Conservation (phyloP, 805 yeast species). For the Ogataea neopini region DNA sequence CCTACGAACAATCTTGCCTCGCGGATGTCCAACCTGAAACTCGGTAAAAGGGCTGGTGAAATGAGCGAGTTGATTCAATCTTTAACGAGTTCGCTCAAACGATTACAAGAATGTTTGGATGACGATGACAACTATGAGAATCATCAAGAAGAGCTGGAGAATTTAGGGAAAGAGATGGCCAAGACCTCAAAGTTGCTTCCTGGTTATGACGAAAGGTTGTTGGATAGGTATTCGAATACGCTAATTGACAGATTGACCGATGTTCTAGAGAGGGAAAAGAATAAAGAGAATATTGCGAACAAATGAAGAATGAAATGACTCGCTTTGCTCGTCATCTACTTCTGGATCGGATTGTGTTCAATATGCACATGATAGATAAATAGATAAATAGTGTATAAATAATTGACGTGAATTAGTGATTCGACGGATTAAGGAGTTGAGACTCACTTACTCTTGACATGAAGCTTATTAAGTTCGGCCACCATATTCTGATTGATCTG, state of each 20-base stretch:
- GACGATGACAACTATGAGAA: constrained; percentile 5
- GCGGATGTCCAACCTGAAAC: constrained; percentile 16
- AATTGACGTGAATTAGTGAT: no score
- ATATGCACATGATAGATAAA: constrained; percentile 5
- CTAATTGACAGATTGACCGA: constrained; percentile 13
- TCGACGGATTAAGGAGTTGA: no score
- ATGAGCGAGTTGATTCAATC: constrained; percentile 3
- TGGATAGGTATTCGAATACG: constrained; percentile 18
- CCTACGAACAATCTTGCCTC: constrained; percentile 13
- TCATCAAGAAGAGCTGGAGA: background rate
- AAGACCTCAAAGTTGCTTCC: constrained; percentile 23
- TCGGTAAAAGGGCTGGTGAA: constrained; percentile 9
- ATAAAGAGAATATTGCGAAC: constrained; percentile 21
- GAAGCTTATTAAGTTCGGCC: constrained; percentile 24
- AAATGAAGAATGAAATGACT: constrained; percentile 1
- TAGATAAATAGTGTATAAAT: constrained; percentile 9
- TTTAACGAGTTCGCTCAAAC: constrained; percentile 10
- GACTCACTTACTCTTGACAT: constrained; percentile 10
- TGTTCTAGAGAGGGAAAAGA: constrained; percentile 4
- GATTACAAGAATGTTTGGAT: constrained; percentile 13
- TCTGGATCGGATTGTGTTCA: no score
- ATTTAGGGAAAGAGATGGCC: constrained; percentile 15
- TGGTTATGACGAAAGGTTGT: constrained; percentile 17
- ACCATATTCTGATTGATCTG: constrained; percentile 24
- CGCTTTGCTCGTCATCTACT: background rate